Evolutionary conservation across 441 rosid genomes (phyloP).

Genomic region (Mallotus japonicus): DNA sequence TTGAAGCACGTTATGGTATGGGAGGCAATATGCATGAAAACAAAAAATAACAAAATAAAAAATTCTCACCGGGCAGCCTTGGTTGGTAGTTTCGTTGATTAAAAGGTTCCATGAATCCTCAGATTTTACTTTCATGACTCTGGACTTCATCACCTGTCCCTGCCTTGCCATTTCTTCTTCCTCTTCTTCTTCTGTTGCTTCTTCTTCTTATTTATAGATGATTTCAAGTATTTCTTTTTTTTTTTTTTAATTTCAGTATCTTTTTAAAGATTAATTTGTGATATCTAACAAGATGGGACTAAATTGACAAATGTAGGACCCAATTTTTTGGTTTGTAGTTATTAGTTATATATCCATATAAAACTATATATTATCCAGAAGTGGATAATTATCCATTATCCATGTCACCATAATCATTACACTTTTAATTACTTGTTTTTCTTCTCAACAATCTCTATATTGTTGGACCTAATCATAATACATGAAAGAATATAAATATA

Average conservation of each 20-base stretch:
- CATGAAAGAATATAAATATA: too few species aligned
- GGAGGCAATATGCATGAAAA: neutral
- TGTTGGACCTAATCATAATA: neutral
- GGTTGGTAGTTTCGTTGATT: slow-evolving; percentile 33
- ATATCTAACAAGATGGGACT: neutral
- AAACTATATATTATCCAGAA: neutral
- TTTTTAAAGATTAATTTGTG: neutral
- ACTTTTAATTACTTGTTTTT: neutral
- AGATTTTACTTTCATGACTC: slow-evolving; percentile 43
- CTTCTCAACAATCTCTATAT: neutral
- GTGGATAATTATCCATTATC: slow-evolving; percentile 1
- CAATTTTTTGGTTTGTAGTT: neutral
- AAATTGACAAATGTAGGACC: slow-evolving; percentile 15
- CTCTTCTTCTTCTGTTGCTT: neutral
- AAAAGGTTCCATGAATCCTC: slow-evolving; percentile 42
- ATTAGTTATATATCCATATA: neutral
- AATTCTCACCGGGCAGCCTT: slow-evolving; percentile 38
- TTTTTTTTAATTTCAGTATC: too few species aligned
- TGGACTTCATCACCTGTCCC: slow-evolving; percentile 24
- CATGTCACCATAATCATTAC: slow-evolving; percentile 14
- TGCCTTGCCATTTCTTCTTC: slow-evolving; percentile 11
- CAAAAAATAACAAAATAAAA: too few species aligned
- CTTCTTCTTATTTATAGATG: slow-evolving; percentile 11
- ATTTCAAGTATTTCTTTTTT: neutral
- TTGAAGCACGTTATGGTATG: too few species aligned